Percentiles rank a stretch among this genome's conserved stretches.
Evolutionary conservation across 2,329 filamentous ascomycete genomes (phyloP).

Genomic region (Pseudocercospora crystallina): DNA sequence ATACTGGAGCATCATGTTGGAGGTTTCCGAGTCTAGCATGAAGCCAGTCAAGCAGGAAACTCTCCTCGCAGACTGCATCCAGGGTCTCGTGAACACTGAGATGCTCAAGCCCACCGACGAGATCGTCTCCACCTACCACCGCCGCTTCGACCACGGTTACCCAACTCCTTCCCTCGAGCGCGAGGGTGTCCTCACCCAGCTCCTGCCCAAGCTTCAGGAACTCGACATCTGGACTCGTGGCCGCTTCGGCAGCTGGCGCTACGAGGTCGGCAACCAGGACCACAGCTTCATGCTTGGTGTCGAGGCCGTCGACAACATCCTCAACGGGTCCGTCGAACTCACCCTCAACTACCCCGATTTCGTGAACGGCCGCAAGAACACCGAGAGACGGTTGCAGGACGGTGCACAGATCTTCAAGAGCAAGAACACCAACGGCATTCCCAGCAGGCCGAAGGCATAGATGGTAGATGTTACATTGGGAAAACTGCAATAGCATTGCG

Average conservation of each 20-base stretch:
- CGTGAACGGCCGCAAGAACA: slow-evolving; percentile 76
- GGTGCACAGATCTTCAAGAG: slow-evolving; percentile 60
- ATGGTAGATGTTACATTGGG: no score
- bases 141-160: slow-evolving; percentile 97
- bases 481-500: no score
- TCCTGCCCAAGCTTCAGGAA: slow-evolving; percentile 87
- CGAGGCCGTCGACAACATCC: slow-evolving; percentile 86
- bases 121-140: slow-evolving; percentile 97
- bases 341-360: slow-evolving; percentile 97
- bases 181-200: slow-evolving; percentile 87
- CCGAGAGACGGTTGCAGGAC: slow-evolving; percentile 61
- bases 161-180: slow-evolving; percentile 93
- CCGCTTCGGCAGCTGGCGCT: slow-evolving; percentile 96
- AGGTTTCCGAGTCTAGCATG: slow-evolving; percentile 92
- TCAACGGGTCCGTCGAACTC: slow-evolving; percentile 84
- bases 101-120: slow-evolving; percentile 91
- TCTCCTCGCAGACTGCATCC: slow-evolving; percentile 85
- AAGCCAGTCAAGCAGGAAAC: slow-evolving; percentile 89
- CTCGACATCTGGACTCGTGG: slow-evolving; percentile 93
- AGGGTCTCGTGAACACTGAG: slow-evolving; percentile 95
- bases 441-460: no score
- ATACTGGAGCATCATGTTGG: slow-evolving; percentile 99
- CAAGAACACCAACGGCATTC: slow-evolving; percentile 3
- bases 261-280: slow-evolving; percentile 96
- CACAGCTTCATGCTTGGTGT: slow-evolving; percentile 98